Evolutionary conservation across 805 yeast genomes (phyloP).

Genomic region (Metschnikowia proteae): DNA sequence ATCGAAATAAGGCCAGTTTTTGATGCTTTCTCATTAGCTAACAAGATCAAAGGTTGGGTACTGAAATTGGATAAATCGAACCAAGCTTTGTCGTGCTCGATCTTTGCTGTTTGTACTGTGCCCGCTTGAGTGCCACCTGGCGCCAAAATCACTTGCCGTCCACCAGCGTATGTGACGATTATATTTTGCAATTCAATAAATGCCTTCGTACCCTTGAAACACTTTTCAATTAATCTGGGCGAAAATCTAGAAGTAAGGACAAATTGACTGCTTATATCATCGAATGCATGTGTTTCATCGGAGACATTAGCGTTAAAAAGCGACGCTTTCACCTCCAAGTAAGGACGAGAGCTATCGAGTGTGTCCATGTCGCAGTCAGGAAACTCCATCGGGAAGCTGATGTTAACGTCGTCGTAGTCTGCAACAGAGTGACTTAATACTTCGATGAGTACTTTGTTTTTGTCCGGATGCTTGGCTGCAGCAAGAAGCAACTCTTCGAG

Average conservation of each 20-base stretch:
- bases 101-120: conserved; percentile 3
- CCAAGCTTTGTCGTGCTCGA: background rate
- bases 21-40: conserved; percentile 20
- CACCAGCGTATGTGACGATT: background rate
- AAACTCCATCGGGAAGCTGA: background rate
- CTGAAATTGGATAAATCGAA: conserved; percentile 7
- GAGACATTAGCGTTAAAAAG: conserved; percentile 13
- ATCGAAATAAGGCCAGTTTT: conserved; percentile 25
- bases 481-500: background rate
- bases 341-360: background rate
- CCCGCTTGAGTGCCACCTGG: conserved; percentile 6
- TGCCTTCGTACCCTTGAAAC: background rate
- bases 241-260: background rate
- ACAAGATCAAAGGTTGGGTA: conserved; percentile 15
- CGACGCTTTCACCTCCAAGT: conserved; percentile 17
- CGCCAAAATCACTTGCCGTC: background rate
- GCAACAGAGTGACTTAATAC: background rate
- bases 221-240: background rate
- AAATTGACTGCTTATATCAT: conserved; percentile 18
- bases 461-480: background rate
- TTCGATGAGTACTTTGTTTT: background rate
- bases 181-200: background rate
- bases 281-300: conserved; percentile 17
- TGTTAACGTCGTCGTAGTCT: background rate
- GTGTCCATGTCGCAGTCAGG: background rate